Evolutionary conservation across 352 stramenopile genomes (phyloP).

Genomic region (Globisporangium viniferum): DNA sequence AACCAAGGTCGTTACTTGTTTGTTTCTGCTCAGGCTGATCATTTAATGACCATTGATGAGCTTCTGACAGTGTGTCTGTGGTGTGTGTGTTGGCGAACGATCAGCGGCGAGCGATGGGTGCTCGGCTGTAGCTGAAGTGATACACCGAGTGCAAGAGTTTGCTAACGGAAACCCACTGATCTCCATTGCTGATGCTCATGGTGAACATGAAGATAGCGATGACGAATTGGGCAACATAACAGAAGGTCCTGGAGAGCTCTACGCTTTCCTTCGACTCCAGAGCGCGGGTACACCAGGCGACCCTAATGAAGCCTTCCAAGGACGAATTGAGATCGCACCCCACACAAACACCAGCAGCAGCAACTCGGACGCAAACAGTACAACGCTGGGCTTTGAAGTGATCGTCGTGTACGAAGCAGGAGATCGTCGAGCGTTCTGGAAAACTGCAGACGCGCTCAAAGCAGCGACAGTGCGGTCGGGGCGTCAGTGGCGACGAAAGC

Average conservation of each 20-base stretch:
- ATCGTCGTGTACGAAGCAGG: conserved; percentile 48
- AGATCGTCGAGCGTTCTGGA: conserved; percentile 64
- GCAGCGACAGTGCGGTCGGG: conserved; percentile 53
- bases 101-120: conserved; percentile 34
- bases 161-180: conserved; percentile 17
- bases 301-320: conserved; percentile 14
- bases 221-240: background rate
- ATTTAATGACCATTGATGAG: background rate
- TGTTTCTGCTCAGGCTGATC: background rate
- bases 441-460: conserved; percentile 51
- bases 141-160: conserved; percentile 41
- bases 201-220: background rate
- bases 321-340: conserved; percentile 32
- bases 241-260: background rate
- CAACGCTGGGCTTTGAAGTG: conserved; percentile 28
- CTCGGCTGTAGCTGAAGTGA: conserved; percentile 35
- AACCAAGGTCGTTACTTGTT: conserved; percentile 11
- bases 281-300: background rate
- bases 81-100: background rate
- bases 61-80: background rate
- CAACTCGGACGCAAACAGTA: background rate
- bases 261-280: conserved; percentile 15
- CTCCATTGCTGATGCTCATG: conserved; percentile 6
- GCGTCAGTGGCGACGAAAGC: conserved; percentile 63
- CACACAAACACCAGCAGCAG: conserved; percentile 7